Conservation (phyloP, 139 green algal species). For the Yamagishiella unicocca region DNA sequence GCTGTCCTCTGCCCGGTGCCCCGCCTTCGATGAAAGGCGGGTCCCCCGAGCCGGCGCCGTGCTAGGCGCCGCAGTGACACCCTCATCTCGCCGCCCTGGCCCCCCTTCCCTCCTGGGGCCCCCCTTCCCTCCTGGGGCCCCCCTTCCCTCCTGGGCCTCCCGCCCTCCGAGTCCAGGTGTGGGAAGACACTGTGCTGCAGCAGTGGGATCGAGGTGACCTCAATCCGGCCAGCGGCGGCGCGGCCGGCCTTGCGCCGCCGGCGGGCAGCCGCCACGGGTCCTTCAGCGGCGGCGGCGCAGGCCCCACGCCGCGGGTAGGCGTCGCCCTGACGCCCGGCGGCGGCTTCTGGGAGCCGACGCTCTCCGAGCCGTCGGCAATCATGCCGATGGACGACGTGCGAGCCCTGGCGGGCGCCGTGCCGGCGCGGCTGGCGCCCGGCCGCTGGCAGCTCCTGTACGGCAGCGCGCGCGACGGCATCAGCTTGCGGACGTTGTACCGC, state of each 20-base stretch:
- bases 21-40: no score
- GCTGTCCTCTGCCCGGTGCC: no score
- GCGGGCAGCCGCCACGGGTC: neutral
- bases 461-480: conserved; percentile 76
- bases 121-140: neutral
- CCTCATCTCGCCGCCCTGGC: neutral
- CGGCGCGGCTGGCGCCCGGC: conserved; percentile 20
- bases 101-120: neutral
- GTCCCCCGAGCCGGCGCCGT: no score
- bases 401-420: conserved; percentile 46
- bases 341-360: conserved; percentile 28
- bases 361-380: conserved; percentile 33
- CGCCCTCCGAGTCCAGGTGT: no score
- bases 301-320: neutral
- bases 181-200: conserved; percentile 21
- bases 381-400: conserved; percentile 31
- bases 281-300: conserved; percentile 27
- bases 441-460: conserved; percentile 70
- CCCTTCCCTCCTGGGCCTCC: neutral
- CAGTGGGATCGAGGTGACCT: conserved; percentile 43
- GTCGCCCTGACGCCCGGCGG: conserved; percentile 1
- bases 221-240: neutral
- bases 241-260: neutral
- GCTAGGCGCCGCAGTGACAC: no score
- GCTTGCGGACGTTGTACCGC: conserved; percentile 81